These are phyloP conservation scores for Paecilomyces niveus DNA, from an alignment of 2,329 filamentous ascomycete species.

Conservation along the genomic window DNA sequence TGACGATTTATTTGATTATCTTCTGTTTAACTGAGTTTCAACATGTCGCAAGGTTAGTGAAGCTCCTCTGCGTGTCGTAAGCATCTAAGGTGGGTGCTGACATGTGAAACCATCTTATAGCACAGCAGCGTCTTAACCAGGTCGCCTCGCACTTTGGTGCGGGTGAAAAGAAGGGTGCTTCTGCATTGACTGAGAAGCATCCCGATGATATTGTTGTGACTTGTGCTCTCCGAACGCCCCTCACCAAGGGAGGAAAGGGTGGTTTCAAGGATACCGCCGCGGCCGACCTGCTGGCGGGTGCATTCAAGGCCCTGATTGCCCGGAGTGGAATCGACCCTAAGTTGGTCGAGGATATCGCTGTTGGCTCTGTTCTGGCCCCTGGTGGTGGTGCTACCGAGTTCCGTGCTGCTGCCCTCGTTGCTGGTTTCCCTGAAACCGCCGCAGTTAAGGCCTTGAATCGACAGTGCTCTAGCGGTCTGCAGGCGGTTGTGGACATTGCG, in stretches of 20 bases:
- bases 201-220: conserved; percentile 79
- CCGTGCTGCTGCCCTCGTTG: conserved; percentile 81
- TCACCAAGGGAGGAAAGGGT: conserved; percentile 90
- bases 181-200: conserved; percentile 39
- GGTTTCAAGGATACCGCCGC: conserved; percentile 91
- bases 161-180: conserved; percentile 26
- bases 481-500: conserved; percentile 88
- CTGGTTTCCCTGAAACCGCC: conserved; percentile 78
- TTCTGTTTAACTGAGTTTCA: conserved; percentile 9
- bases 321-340: conserved; percentile 83
- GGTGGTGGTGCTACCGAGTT: conserved; percentile 96
- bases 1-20: neutral
- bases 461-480: conserved; percentile 88
- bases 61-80: conserved; percentile 3
- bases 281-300: conserved; percentile 75
- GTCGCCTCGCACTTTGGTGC: conserved; percentile 50
- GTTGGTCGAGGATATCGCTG: conserved; percentile 85
- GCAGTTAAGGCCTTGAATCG: conserved; percentile 87
- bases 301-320: conserved; percentile 72
- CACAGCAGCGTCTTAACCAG: conserved; percentile 53
- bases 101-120: conserved; percentile 24
- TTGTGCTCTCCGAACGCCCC: conserved; percentile 79
- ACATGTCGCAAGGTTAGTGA: conserved; percentile 37
- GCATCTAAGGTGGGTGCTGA: neutral
- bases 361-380: conserved; percentile 84